Conservation (phyloP, 768 basidiomycete species). For the Kondoa subrosea region DNA sequence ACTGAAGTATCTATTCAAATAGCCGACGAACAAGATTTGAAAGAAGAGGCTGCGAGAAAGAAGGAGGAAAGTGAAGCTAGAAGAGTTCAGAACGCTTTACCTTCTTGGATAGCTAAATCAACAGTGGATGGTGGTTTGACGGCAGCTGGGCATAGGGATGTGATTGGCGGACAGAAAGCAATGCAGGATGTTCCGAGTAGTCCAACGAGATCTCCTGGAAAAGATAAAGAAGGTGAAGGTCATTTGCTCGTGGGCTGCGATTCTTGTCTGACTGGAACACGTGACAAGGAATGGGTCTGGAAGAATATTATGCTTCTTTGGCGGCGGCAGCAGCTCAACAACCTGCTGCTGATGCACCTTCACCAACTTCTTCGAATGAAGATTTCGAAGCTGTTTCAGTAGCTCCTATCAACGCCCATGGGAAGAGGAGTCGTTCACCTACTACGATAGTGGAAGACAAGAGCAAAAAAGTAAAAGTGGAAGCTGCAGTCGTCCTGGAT, state of each 20-base stretch:
- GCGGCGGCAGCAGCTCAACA: conserved; percentile 10
- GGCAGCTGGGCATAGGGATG: conserved; percentile 43
- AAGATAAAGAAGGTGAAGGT: not conserved
- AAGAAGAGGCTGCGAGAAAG: conserved; percentile 52
- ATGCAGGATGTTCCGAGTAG: conserved; percentile 5
- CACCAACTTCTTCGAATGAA: conserved; percentile 4
- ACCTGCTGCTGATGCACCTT: not conserved
- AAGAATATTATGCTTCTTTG: conserved; percentile 28
- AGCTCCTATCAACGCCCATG: not conserved
- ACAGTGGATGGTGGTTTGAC: conserved; percentile 88
- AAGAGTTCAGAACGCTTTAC: conserved; percentile 72
- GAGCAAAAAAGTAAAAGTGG: too few species aligned
- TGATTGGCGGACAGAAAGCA: not conserved
- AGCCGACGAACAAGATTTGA: conserved; percentile 66
- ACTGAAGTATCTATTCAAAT: conserved; percentile 61
- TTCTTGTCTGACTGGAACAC: not conserved
- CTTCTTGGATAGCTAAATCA: conserved; percentile 87
- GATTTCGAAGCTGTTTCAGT: conserved; percentile 17
- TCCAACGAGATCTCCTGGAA: not conserved
- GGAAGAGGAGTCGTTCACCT: not conserved
- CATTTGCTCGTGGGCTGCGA: not conserved
- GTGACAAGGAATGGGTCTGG: conserved; percentile 18
- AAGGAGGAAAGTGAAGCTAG: conserved; percentile 70
- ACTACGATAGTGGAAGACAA: not conserved
- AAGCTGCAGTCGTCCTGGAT: not conserved